These are phyloP conservation scores for Cryptococcus sp. DNA, from an alignment of 1,284 basidiomycete genomes.

Conservation along the genomic window DNA sequence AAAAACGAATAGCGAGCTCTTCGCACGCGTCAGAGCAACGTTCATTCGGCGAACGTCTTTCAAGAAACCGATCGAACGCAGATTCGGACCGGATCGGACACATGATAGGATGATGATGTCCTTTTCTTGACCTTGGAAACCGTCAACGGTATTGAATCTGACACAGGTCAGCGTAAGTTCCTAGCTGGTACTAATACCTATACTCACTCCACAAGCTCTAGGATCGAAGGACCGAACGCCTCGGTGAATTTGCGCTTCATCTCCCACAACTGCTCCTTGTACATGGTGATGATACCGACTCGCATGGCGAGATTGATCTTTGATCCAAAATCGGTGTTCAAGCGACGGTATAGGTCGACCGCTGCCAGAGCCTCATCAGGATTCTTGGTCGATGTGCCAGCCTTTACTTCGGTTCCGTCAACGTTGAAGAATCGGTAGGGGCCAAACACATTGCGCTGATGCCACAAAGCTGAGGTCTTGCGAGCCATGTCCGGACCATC, in stretches of 20 bases:
- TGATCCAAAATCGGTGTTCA: constrained; percentile 66
- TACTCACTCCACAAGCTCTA: constrained; percentile 67
- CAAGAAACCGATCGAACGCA: constrained; percentile 83
- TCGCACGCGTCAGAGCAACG: constrained; percentile 93
- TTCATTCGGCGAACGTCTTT: constrained; percentile 88
- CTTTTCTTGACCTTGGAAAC: constrained; percentile 97
- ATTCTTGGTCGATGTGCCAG: constrained; percentile 77
- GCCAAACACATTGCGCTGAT: constrained; percentile 73
- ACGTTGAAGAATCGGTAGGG: constrained; percentile 91
- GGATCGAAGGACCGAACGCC: constrained; percentile 72
- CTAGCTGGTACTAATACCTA: too few relatives aligned
- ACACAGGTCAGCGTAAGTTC: neutral
- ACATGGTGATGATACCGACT: constrained; percentile 93
- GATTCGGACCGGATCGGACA: constrained; percentile 82
- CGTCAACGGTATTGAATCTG: constrained; percentile 93
- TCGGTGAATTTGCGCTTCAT: constrained; percentile 70
- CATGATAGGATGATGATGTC: constrained; percentile 94
- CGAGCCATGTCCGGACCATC: constrained; percentile 87
- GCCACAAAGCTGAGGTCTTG: constrained; percentile 87
- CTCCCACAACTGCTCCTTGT: constrained; percentile 84
- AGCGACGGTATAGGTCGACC: constrained; percentile 73
- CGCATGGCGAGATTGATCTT: constrained; percentile 69
- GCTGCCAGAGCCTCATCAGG: constrained; percentile 74
- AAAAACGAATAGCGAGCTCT: constrained; percentile 89
- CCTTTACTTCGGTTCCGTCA: constrained; percentile 51